phyloP scores from a whole-genome alignment of 768 basidiomycete species.

The Termitomyces eurrhizus region DNA sequence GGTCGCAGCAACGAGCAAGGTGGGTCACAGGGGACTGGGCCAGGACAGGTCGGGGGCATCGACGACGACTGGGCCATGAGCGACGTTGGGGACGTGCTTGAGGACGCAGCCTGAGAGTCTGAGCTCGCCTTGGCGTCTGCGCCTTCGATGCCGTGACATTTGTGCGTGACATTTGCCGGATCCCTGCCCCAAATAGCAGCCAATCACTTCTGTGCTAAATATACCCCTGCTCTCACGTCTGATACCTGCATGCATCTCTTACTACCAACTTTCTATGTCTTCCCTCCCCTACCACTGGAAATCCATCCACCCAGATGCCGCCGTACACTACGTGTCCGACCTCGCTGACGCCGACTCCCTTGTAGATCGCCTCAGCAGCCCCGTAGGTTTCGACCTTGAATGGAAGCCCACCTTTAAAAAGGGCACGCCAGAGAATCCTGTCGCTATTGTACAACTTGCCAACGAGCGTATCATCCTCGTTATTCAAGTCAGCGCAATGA shows the following conservation, averaged over 20 bases:
- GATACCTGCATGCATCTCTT: constrained; percentile 3
- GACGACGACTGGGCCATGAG: not conserved
- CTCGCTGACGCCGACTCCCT: constrained; percentile 27
- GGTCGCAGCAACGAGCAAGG: not conserved
- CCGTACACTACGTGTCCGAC: constrained; percentile 32
- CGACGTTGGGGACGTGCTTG: not conserved
- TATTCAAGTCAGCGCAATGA: constrained; percentile 64
- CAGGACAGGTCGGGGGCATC: not conserved
- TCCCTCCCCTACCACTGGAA: constrained; percentile 32
- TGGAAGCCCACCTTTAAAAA: constrained; percentile 65
- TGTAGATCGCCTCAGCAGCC: constrained; percentile 26
- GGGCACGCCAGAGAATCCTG: constrained; percentile 56
- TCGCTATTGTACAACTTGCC: constrained; percentile 73
- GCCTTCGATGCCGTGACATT: constrained; percentile 19
- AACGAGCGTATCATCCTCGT: constrained; percentile 52
- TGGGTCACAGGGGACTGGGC: not conserved
- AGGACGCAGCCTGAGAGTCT: not conserved
- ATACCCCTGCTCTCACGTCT: constrained; percentile 15
- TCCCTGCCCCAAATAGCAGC: constrained; percentile 30
- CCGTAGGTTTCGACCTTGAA: constrained; percentile 74
- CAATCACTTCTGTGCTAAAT: constrained; percentile 24
- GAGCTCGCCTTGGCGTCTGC: constrained; percentile 14
- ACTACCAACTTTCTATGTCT: not conserved
- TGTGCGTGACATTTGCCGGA: constrained; percentile 20
- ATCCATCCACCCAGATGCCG: constrained; percentile 26